A percentile compares a stretch with the other conserved stretches of the same genome.
Evolutionary conservation across 345 rosid species (phyloP).

Genomic region (Hirschfeldia incana): DNA sequence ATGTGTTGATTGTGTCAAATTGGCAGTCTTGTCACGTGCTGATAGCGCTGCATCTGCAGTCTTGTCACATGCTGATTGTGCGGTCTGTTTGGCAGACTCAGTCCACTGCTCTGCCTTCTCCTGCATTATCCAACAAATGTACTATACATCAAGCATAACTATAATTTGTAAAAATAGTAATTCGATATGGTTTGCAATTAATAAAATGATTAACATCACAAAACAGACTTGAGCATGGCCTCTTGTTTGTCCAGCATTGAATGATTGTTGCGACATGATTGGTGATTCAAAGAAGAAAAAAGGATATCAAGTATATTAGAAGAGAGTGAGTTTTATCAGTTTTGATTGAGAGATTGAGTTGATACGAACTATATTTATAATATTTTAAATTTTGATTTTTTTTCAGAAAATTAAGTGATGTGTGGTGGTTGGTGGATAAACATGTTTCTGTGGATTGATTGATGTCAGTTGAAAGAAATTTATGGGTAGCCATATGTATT

Average conservation of each 20-base stretch:
- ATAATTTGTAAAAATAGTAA: background rate
- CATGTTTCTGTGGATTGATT: background rate
- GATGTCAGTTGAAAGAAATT: background rate
- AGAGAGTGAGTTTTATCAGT: constrained; percentile 8
- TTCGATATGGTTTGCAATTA: background rate
- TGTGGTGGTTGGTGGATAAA: background rate
- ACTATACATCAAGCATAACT: constrained; percentile 1
- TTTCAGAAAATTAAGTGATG: background rate
- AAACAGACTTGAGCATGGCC: constrained; percentile 34
- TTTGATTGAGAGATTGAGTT: constrained; percentile 24
- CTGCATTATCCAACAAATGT: constrained; percentile 13
- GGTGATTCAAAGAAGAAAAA: background rate
- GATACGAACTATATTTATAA: constrained; percentile 9
- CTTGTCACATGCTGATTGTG: constrained; percentile 35
- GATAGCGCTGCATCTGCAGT: constrained; percentile 25
- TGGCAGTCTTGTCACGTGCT: constrained; percentile 31
- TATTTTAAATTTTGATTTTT: background rate
- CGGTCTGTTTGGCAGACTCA: constrained; percentile 37
- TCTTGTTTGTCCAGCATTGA: constrained; percentile 33
- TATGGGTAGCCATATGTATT: background rate
- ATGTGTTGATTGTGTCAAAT: constrained; percentile 23
- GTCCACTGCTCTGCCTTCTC: constrained; percentile 42
- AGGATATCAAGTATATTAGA: constrained; percentile 4
- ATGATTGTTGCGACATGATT: constrained; percentile 40
- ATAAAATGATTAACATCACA: background rate